Base-by-base conservation (phyloP, 1,284 basidiomycete species). In the Papiliotrema laurentii region DNA sequence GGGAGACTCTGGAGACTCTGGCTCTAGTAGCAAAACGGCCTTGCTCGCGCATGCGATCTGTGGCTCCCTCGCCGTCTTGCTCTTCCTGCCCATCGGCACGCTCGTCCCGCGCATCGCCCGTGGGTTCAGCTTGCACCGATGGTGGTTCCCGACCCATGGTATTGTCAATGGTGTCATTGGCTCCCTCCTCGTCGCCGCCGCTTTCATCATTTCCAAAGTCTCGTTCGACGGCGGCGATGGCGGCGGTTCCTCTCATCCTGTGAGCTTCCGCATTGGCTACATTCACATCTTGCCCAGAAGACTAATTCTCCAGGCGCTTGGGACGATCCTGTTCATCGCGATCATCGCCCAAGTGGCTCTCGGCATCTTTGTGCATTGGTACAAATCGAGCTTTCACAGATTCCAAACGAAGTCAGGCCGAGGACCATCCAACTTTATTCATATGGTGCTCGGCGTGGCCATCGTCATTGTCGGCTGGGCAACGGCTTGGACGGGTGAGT, bases 301-400 rank as follows among this genome's bases (percentile, higher is more conserved):
- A n/a, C n/a, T n/a, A n/a, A n/a, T n/a, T n/a, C 24, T 13, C 9
- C 58, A 82, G 80, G 75, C 75, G 71, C 76, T 78, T 59, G 85
- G 85, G 27, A 63, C 82, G 39, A 77, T 76, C 5, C 68, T 87
- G 36, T 79, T 86, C 52, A 74, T 77, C 37, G 71, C 87, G n/a
- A 82, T 84, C 60, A 35, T 82, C 44, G 47, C 78, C 11, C 85
- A 88, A 67, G 73, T 78, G 54, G 56, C 63, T 1, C 64, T 85
- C 9, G 85, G 85, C 3, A 75, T 77, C 3, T 55, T 82, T 50
- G 80, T 84, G 47, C 85, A 87, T 64, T 80, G 69, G 49, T 57
- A 51, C 51, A 57, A 40, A 41, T 47, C n/a, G 40, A 47, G 21
- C 18, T 19, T 33, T 22, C 38, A 47, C 24, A 49, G 47, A 10